Conservation (phyloP, 2,329 filamentous ascomycete species). For the Pseudocercospora vitis region DNA sequence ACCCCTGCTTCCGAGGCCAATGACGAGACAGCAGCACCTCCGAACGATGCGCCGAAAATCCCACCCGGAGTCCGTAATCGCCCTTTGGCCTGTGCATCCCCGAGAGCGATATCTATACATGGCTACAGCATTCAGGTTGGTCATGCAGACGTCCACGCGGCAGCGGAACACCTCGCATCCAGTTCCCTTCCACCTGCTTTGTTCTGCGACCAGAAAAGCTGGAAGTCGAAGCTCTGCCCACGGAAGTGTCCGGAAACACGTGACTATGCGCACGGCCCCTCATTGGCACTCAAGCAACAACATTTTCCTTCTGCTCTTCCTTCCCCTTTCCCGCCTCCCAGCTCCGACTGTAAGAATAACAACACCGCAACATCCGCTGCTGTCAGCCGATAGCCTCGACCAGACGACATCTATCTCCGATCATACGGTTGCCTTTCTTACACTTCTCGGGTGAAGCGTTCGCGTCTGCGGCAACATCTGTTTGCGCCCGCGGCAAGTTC, state of each 20-base stretch:
- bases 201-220: neutral
- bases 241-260: neutral
- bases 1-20: too few relatives aligned
- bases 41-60: too few relatives aligned
- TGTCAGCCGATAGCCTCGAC: neutral
- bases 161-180: too few relatives aligned
- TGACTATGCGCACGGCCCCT: neutral
- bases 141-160: too few relatives aligned
- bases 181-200: too few relatives aligned
- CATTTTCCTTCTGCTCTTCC: neutral
- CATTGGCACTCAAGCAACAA: neutral
- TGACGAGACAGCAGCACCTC: too few relatives aligned
- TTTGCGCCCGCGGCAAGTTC: neutral
- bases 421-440: neutral
- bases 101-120: neutral
- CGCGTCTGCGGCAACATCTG: neutral
- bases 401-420: slow-evolving; percentile 1
- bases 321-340: neutral
- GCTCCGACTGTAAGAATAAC: slow-evolving; percentile 2
- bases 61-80: too few relatives aligned
- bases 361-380: slow-evolving; percentile 6
- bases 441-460: slow-evolving; percentile 4
- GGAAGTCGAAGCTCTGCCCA: neutral
- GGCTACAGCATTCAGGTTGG: too few relatives aligned
- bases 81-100: too few relatives aligned